These are phyloP conservation scores for Myxozyma udenii DNA, from an alignment of 805 yeast genomes.

Conservation along the genomic window DNA sequence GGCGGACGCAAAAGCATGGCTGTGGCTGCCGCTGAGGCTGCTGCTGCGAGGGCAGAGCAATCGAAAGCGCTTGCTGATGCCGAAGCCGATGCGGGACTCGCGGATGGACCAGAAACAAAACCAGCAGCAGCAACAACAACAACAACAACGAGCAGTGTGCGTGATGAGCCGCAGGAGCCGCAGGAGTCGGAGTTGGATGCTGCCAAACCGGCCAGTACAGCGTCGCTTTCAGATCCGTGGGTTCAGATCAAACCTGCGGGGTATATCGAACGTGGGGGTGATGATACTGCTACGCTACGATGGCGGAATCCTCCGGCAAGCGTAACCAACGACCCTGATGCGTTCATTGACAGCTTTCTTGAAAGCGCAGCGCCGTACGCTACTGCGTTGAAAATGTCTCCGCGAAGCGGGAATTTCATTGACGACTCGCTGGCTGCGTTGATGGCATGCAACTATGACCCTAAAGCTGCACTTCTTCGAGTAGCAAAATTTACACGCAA, in stretches of 20 bases:
- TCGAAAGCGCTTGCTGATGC: neutral
- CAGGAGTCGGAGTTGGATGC: conserved; percentile 37
- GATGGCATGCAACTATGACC: conserved; percentile 52
- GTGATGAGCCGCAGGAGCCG: conserved; percentile 33
- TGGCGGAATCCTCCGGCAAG: conserved; percentile 53
- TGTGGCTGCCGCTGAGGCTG: neutral
- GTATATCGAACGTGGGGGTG: conserved; percentile 79
- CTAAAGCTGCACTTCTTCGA: conserved; percentile 47
- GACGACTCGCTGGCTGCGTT: conserved; percentile 65
- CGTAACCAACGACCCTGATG: conserved; percentile 34
- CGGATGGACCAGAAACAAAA: conserved; percentile 32
- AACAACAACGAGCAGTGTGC: conserved; percentile 37
- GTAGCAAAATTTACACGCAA: conserved; percentile 53
- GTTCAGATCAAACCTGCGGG: conserved; percentile 75
- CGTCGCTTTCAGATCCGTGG: conserved; percentile 55
- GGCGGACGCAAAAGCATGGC: conserved; percentile 26
- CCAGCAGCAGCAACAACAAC: conserved; percentile 43
- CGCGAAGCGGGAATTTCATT: conserved; percentile 74
- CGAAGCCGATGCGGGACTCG: neutral
- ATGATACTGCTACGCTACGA: conserved; percentile 55
- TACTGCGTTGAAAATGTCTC: conserved; percentile 49
- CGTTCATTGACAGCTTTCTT: conserved; percentile 53
- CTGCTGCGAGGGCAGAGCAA: neutral
- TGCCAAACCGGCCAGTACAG: neutral
- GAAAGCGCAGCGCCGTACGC: conserved; percentile 58